Evolutionary conservation across 2,329 filamentous ascomycete species (phyloP).

Genomic region (Domatiomyces catenatus): DNA sequence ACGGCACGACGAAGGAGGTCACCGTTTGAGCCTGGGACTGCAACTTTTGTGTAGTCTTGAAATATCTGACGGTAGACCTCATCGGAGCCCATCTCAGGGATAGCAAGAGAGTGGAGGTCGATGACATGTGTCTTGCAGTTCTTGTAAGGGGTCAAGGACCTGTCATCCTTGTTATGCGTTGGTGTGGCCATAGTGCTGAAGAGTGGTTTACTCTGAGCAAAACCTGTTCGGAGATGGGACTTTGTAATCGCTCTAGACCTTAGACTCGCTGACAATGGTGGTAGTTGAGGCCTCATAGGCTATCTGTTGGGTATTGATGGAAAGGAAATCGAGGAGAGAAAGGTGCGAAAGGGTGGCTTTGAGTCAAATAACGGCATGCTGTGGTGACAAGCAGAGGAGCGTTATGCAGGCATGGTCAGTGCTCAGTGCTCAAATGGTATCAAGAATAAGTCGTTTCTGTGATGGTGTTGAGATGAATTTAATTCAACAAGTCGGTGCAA

Average conservation of each 20-base stretch:
- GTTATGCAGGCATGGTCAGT: not conserved
- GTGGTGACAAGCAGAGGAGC: not conserved
- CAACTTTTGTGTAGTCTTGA: constrained; percentile 2
- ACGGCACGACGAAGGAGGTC: constrained; percentile 11
- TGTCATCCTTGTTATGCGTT: constrained; percentile 1
- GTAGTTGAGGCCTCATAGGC: not conserved
- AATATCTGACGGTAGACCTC: constrained; percentile 13
- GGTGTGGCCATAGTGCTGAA: constrained; percentile 5
- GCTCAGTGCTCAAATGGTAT: not conserved
- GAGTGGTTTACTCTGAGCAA: not conserved
- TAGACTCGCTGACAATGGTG: not conserved
- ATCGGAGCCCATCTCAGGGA: constrained; percentile 12
- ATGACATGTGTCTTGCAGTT: constrained; percentile 14
- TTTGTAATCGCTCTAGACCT: not conserved
- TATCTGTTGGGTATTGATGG: not conserved
- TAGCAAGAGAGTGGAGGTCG: constrained; percentile 7
- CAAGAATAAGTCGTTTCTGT: not conserved
- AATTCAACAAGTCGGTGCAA: not conserved
- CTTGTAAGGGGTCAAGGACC: constrained; percentile 9
- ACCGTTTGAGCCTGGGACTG: constrained; percentile 3
- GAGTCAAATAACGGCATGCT: not conserved
- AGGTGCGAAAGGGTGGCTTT: not conserved
- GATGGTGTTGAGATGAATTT: not conserved
- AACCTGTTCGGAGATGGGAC: not conserved
- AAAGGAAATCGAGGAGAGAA: not conserved